These are phyloP conservation scores for Penicillium canescens DNA, from an alignment of 495 filamentous ascomycete species.

Conservation along the genomic window DNA sequence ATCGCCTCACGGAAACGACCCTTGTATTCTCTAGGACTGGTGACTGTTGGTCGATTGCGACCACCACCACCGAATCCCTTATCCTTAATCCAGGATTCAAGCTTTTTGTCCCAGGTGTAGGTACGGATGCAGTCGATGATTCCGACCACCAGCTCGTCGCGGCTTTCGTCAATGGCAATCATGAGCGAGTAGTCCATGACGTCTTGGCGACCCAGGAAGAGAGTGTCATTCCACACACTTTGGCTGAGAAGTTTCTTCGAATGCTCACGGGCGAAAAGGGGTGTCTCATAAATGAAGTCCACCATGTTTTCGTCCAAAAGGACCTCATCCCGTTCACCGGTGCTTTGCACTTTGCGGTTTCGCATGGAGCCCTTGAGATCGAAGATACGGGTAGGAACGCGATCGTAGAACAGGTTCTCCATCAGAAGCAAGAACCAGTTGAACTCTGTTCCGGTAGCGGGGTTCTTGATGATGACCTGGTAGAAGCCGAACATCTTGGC, in stretches of 20 bases:
- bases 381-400: conserved; percentile 87
- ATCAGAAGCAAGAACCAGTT: conserved; percentile 93
- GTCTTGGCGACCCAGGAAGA: conserved; percentile 87
- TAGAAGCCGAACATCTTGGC: conserved; percentile 99
- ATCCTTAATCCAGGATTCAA: conserved; percentile 98
- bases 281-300: conserved; percentile 97
- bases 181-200: conserved; percentile 99
- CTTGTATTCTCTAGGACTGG: conserved; percentile 96
- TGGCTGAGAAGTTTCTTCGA: conserved; percentile 83
- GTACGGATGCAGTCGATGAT: conserved; percentile 99
- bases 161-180: conserved; percentile 91
- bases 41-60: conserved; percentile 91
- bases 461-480: conserved; percentile 94
- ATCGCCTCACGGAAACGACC: conserved; percentile 95
- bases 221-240: conserved; percentile 91
- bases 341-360: conserved; percentile 92
- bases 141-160: conserved; percentile 89
- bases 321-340: conserved; percentile 93
- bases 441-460: conserved; percentile 86
- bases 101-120: conserved; percentile 99
- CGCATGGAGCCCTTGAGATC: conserved; percentile 98
- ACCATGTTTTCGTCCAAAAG: conserved; percentile 99
- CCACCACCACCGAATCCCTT: conserved; percentile 82
- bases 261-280: conserved; percentile 90
- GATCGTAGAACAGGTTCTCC: conserved; percentile 99